These are phyloP conservation scores for Fraxinus velutina DNA, from an alignment of 305 asterid genomes.

Conservation along the genomic window DNA sequence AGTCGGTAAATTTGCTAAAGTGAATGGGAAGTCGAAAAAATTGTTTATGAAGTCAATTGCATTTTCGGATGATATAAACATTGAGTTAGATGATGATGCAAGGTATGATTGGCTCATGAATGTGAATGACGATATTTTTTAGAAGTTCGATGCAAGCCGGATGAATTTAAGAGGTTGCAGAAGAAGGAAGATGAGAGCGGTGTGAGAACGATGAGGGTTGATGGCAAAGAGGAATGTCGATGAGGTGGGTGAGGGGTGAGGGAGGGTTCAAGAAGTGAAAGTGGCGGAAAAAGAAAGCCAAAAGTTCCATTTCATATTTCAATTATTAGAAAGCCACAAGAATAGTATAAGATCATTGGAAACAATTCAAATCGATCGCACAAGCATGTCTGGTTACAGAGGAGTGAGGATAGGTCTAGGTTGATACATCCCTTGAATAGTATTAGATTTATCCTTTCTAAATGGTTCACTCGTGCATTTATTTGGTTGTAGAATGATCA, in stretches of 20 bases:
- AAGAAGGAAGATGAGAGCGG: conserved; percentile 62
- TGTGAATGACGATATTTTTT: conserved; percentile 65
- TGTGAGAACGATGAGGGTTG: conserved; percentile 38
- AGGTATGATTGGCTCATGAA: conserved; percentile 68
- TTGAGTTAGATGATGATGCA: conserved; percentile 61
- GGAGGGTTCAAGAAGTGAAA: conserved; percentile 48
- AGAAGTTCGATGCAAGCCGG: conserved; percentile 67
- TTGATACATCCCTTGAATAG: conserved; percentile 81
- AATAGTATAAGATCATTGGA: conserved; percentile 73
- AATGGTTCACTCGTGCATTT: background rate
- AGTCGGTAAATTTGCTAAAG: conserved; percentile 44
- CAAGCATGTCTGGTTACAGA: conserved; percentile 87
- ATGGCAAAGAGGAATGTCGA: conserved; percentile 26
- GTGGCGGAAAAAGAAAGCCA: conserved; percentile 67
- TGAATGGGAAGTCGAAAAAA: conserved; percentile 50
- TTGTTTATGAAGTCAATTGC: conserved; percentile 50
- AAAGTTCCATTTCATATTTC: conserved; percentile 80
- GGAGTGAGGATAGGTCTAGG: conserved; percentile 65
- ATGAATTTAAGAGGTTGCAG: conserved; percentile 54
- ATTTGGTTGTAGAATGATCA: background rate
- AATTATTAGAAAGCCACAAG: conserved; percentile 67
- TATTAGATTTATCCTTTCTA: conserved; percentile 7
- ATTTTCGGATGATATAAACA: conserved; percentile 46
- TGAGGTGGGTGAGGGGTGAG: conserved; percentile 12
- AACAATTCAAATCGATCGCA: conserved; percentile 76